These are phyloP conservation scores for Chrysoporthe puriensis DNA, from an alignment of 2,329 filamentous ascomycete species.

Conservation along the genomic window DNA sequence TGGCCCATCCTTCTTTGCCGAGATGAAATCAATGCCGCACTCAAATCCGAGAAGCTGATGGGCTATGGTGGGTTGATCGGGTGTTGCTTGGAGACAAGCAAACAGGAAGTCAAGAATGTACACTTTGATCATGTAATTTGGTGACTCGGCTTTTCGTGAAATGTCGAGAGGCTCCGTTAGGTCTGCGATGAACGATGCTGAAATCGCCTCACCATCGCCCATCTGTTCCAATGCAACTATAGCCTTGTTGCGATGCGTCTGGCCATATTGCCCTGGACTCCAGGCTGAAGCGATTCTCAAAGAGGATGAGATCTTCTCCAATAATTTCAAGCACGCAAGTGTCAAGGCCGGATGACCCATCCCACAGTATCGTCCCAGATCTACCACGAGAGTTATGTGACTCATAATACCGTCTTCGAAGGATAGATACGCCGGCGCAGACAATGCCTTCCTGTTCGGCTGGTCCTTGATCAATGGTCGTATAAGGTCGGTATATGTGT, in stretches of 20 bases:
- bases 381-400: conserved; percentile 76
- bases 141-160: conserved; percentile 69
- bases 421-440: conserved; percentile 78
- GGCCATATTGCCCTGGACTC: conserved; percentile 62
- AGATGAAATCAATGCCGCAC: conserved; percentile 72
- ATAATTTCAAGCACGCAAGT: conserved; percentile 76
- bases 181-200: conserved; percentile 71
- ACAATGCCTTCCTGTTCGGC: conserved; percentile 60
- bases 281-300: conserved; percentile 76
- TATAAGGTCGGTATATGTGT: conserved; percentile 89
- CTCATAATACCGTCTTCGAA: conserved; percentile 91
- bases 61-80: conserved; percentile 81
- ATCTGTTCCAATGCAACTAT: conserved; percentile 86
- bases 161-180: conserved; percentile 72
- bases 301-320: conserved; percentile 86
- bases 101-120: conserved; percentile 86
- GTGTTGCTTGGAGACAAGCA: conserved; percentile 74
- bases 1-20: conserved; percentile 67
- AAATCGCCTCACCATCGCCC: conserved; percentile 78
- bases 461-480: conserved; percentile 75
- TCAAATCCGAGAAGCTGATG: conserved; percentile 89
- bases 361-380: conserved; percentile 85
- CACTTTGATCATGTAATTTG: conserved; percentile 80
- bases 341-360: conserved; percentile 81
- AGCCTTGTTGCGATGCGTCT: conserved; percentile 76